Conservation (phyloP, 2,329 filamentous ascomycete genomes). For the Pseudomassariella vexata region DNA sequence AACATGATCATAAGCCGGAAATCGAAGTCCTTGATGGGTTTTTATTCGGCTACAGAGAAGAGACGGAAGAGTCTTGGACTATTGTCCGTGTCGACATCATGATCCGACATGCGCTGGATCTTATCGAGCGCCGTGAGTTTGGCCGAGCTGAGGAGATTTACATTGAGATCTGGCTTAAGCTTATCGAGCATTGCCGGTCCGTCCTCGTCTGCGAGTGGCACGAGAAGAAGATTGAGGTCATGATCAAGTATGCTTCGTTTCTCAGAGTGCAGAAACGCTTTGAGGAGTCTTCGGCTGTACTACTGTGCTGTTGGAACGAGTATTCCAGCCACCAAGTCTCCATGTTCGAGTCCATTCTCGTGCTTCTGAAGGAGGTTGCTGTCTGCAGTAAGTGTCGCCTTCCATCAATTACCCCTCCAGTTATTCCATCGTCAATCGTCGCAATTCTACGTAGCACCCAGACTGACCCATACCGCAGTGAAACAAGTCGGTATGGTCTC, state of each 20-base stretch:
- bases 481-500: slow-evolving; percentile 36
- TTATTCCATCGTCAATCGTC: no score
- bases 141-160: slow-evolving; percentile 38
- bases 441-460: no score
- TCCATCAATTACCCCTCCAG: no score
- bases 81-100: slow-evolving; percentile 1
- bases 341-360: slow-evolving; percentile 1
- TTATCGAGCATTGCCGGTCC: slow-evolving; percentile 37
- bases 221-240: slow-evolving; percentile 38
- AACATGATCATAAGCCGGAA: slow-evolving; percentile 1
- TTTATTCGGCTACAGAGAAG: not conserved
- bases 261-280: slow-evolving; percentile 37
- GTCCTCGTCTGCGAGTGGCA: slow-evolving; percentile 38
- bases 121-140: slow-evolving; percentile 4
- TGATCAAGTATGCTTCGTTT: slow-evolving; percentile 39
- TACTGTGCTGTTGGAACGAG: slow-evolving; percentile 41
- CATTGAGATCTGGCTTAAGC: slow-evolving; percentile 44
- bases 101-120: not conserved
- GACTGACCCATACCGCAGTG: no score
- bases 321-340: slow-evolving; percentile 26
- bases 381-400: no score
- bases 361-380: slow-evolving; percentile 1
- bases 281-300: slow-evolving; percentile 36
- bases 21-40: not conserved
- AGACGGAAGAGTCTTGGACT: slow-evolving; percentile 2